Conservation (phyloP, 2,329 filamentous ascomycete species). For the Colletotrichum lupini region DNA sequence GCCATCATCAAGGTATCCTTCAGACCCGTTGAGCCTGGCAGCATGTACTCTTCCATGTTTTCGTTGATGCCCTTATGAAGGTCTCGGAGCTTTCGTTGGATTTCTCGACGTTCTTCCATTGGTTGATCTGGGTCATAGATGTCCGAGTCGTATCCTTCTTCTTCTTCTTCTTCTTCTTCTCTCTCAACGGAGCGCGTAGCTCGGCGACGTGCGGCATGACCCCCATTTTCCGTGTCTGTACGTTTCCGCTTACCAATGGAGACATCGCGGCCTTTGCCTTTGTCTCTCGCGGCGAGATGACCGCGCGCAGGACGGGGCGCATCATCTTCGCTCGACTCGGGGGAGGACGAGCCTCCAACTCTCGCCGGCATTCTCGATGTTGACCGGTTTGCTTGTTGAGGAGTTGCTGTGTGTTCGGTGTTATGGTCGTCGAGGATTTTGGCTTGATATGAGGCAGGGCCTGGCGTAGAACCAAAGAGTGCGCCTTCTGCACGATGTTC, state of each 20-base stretch:
- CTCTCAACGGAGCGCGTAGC: conserved; percentile 30
- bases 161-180: conserved; percentile 11
- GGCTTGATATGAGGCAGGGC: background rate
- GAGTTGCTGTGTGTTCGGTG: background rate
- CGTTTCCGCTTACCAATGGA: conserved; percentile 35
- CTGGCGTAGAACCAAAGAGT: background rate
- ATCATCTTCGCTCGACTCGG: conserved; percentile 25
- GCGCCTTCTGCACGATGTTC: background rate
- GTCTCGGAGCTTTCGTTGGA: conserved; percentile 77
- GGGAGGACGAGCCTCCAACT: conserved; percentile 29
- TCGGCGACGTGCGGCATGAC: conserved; percentile 29
- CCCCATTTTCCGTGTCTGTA: conserved; percentile 26
- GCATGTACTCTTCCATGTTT: conserved; percentile 78
- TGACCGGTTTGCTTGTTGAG: background rate
- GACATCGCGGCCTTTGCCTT: conserved; percentile 38
- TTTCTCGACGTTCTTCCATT: conserved; percentile 74
- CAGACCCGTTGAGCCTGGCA: conserved; percentile 72
- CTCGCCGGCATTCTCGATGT: conserved; percentile 28
- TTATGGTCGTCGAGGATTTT: background rate
- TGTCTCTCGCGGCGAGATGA: conserved; percentile 44
- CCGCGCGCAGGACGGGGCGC: conserved; percentile 1
- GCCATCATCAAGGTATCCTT: conserved; percentile 73
- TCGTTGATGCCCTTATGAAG: conserved; percentile 71
- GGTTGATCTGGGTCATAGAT: conserved; percentile 88
- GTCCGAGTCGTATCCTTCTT: conserved; percentile 43